Evolutionary conservation across 768 basidiomycete genomes (phyloP).

Genomic region (Suillus lakei): DNA sequence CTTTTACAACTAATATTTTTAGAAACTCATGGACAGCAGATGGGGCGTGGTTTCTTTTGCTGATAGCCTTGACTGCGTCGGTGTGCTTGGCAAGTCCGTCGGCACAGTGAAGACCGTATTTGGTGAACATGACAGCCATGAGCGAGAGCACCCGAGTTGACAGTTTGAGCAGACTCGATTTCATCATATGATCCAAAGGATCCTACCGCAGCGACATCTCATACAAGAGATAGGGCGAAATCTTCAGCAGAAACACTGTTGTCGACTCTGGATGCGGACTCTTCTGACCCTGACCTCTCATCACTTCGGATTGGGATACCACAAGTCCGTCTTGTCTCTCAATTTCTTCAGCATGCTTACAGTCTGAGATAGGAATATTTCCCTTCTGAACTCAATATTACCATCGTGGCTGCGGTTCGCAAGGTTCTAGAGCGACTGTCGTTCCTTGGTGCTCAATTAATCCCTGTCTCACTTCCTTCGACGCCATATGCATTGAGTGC

Average conservation of each 20-base stretch:
- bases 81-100: conserved; percentile 69
- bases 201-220: conserved; percentile 66
- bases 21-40: conserved; percentile 43
- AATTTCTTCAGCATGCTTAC: neutral
- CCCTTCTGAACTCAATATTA: conserved; percentile 61
- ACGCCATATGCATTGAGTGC: conserved; percentile 81
- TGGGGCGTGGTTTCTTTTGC: conserved; percentile 94
- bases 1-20: conserved; percentile 4
- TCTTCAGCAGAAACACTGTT: conserved; percentile 23
- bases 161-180: conserved; percentile 33
- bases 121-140: conserved; percentile 47
- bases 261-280: neutral
- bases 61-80: conserved; percentile 94
- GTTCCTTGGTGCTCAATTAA: conserved; percentile 64
- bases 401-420: conserved; percentile 51
- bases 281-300: conserved; percentile 34
- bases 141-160: neutral
- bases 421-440: conserved; percentile 46
- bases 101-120: conserved; percentile 58
- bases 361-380: conserved; percentile 68
- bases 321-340: conserved; percentile 46
- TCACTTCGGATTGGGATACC: conserved; percentile 80
- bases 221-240: conserved; percentile 42
- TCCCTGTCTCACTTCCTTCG: conserved; percentile 75
- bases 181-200: conserved; percentile 66